Percentiles rank a stretch among this genome's conserved stretches.
Evolutionary conservation across 1,139 yeast species (phyloP).

Genomic region (Lodderomyces jiufengensis): DNA sequence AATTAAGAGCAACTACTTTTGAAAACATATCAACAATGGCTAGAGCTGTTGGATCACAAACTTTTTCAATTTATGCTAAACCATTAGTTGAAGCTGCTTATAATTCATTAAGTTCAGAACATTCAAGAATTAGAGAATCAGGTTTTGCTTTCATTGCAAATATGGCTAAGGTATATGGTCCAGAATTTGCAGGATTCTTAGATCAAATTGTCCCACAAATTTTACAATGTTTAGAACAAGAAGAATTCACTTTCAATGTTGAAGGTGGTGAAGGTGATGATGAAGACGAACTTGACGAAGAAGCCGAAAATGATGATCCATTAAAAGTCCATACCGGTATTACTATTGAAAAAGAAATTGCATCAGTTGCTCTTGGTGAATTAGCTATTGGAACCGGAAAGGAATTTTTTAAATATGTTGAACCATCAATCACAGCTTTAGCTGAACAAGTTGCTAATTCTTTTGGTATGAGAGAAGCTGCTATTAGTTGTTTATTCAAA

Average conservation of each 20-base stretch:
- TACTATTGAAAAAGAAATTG: slow-evolving; percentile 94
- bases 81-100: slow-evolving; percentile 90
- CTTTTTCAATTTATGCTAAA: slow-evolving; percentile 80
- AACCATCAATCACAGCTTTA: slow-evolving; percentile 62
- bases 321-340: slow-evolving; percentile 90
- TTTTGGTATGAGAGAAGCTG: slow-evolving; percentile 88
- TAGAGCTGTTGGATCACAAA: slow-evolving; percentile 90
- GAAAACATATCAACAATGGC: slow-evolving; percentile 96
- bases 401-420: slow-evolving; percentile 75
- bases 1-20: slow-evolving; percentile 84
- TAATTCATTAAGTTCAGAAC: slow-evolving; percentile 69
- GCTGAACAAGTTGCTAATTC: slow-evolving; percentile 78
- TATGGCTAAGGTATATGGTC: slow-evolving; percentile 92
- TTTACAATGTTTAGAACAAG: slow-evolving; percentile 79
- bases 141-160: slow-evolving; percentile 94
- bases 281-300: slow-evolving; percentile 57
- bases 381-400: slow-evolving; percentile 83
- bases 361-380: slow-evolving; percentile 89
- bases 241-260: slow-evolving; percentile 59
- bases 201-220: slow-evolving; percentile 81
- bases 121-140: slow-evolving; percentile 86
- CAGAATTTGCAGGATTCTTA: slow-evolving; percentile 84
- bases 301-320: slow-evolving; percentile 32
- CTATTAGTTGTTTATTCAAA: slow-evolving; percentile 79
- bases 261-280: slow-evolving; percentile 40